phyloP scores from a whole-genome alignment of 257 asterid genomes.

The Fraxinus pennsylvanica region DNA sequence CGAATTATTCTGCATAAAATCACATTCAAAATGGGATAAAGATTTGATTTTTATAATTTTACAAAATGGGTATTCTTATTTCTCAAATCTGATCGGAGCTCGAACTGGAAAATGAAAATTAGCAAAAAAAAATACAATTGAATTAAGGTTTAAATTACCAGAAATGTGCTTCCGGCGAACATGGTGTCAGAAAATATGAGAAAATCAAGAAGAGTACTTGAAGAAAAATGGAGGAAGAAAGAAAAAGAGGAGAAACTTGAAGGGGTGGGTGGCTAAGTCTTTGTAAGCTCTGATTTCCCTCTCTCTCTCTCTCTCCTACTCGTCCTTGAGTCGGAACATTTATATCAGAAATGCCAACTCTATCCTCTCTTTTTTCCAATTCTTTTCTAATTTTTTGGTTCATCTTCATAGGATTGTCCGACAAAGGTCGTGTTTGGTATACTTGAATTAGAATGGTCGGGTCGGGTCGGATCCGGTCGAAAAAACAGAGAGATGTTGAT shows the following conservation, averaged over 20 bases:
- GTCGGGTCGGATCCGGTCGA: too few species aligned
- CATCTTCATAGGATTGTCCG: neutral
- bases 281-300: too few species aligned
- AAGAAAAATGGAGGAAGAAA: conserved; percentile 4
- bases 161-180: conserved; percentile 66
- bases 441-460: neutral
- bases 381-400: too few species aligned
- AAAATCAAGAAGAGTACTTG: conserved; percentile 1
- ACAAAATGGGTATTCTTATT: conserved; percentile 17
- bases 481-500: too few species aligned
- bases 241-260: neutral
- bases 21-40: conserved; percentile 15
- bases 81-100: conserved; percentile 22
- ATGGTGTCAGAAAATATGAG: conserved; percentile 37
- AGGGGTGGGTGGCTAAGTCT: too few species aligned
- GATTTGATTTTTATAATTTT: neutral
- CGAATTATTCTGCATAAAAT: conserved; percentile 58
- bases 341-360: too few species aligned
- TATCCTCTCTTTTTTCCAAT: neutral
- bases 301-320: too few species aligned
- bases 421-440: neutral
- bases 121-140: neutral
- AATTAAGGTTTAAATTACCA: conserved; percentile 45
- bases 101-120: neutral
- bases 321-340: too few species aligned